A percentile compares a stretch with the other conserved stretches of the same genome.
Evolutionary conservation across 2,329 filamentous ascomycete genomes (phyloP).

Genomic region (Diaporthe citriasiana): DNA sequence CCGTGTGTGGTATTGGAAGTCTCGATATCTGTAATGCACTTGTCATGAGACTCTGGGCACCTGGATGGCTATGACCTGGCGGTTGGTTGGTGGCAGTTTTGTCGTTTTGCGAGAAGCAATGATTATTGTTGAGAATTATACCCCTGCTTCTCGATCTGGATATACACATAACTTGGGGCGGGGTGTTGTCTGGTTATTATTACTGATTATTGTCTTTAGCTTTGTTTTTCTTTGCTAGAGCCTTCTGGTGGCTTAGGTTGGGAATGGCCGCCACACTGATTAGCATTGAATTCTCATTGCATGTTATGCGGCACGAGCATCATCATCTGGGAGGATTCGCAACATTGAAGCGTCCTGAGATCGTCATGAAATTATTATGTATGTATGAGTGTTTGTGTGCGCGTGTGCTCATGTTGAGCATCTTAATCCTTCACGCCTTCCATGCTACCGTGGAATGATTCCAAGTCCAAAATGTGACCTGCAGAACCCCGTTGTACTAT

Average conservation of each 20-base stretch:
- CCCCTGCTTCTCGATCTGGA: background rate
- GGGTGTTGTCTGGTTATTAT: background rate
- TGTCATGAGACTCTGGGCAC: background rate
- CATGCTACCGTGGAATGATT: constrained; percentile 16
- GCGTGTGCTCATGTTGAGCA: background rate
- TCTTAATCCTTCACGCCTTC: background rate
- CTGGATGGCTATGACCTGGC: background rate
- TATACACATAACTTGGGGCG: background rate
- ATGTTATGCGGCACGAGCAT: background rate
- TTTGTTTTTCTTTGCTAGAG: background rate
- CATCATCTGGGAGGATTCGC: constrained; percentile 3
- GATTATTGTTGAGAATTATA: constrained; percentile 14
- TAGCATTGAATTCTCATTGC: background rate
- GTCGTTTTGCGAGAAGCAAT: background rate
- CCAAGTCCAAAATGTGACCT: background rate
- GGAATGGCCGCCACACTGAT: background rate
- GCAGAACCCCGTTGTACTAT: constrained; percentile 13
- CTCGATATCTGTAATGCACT: background rate
- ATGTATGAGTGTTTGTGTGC: background rate
- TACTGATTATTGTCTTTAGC: background rate
- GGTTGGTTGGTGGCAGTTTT: background rate
- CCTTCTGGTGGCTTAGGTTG: background rate
- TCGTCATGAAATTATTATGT: constrained; percentile 1
- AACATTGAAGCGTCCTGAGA: constrained; percentile 1
- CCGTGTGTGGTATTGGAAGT: background rate